phyloP scores from a whole-genome alignment of 495 filamentous ascomycete genomes.

The Penicillium steckii region DNA sequence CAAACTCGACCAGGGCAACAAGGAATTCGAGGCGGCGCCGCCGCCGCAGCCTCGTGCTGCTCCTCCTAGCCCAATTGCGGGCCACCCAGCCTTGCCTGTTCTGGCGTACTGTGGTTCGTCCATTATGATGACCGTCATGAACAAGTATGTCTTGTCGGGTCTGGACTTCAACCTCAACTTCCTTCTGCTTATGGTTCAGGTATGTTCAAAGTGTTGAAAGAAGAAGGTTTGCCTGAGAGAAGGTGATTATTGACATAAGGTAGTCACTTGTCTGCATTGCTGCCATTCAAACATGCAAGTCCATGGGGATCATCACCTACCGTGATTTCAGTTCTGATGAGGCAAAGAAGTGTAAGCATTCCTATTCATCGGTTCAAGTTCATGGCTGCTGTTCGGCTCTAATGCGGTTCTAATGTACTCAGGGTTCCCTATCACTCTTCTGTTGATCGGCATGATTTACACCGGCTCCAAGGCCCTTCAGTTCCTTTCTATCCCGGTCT shows the following conservation, averaged over 20 bases:
- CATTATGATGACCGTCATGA: constrained; percentile 98
- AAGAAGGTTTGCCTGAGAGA: neutral
- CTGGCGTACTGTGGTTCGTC: constrained; percentile 90
- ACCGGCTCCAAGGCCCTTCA: constrained; percentile 95
- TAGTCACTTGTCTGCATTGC: constrained; percentile 89
- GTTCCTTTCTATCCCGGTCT: constrained; percentile 95
- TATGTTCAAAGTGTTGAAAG: constrained; percentile 41
- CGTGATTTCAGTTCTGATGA: constrained; percentile 89
- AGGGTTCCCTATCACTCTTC: constrained; percentile 98
- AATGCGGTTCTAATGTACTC: constrained; percentile 1
- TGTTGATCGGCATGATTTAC: constrained; percentile 99
- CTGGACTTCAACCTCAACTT: constrained; percentile 94
- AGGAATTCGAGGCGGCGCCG: constrained; percentile 48
- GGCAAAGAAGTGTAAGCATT: constrained; percentile 79
- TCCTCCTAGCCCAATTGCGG: constrained; percentile 46
- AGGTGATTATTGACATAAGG: constrained; percentile 7
- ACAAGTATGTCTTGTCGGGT: constrained; percentile 96
- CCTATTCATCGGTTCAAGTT: neutral
- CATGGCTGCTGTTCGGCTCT: neutral
- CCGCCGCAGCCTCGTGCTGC: constrained; percentile 37
- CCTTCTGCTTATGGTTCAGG: constrained; percentile 89
- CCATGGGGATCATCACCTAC: constrained; percentile 79
- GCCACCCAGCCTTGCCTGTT: constrained; percentile 77
- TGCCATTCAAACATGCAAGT: constrained; percentile 84
- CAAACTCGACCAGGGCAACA: constrained; percentile 60